Percentiles rank a stretch among this genome's conserved stretches.
phyloP scores from a whole-genome alignment of 805 yeast genomes.

The Yamadazyma takamatsuzukensis region DNA sequence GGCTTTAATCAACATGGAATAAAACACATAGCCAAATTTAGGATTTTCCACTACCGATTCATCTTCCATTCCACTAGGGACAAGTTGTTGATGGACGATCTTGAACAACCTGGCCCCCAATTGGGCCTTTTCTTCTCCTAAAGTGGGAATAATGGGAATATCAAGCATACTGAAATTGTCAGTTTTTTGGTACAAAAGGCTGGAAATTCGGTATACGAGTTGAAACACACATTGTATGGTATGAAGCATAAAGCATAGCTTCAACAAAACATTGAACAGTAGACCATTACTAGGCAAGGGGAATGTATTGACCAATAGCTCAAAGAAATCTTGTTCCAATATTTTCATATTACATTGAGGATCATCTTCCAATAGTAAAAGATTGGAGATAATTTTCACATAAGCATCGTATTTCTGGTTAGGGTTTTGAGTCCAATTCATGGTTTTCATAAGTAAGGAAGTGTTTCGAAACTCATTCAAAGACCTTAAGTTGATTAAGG shows the following conservation, averaged over 20 bases:
- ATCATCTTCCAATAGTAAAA: slow-evolving; percentile 31
- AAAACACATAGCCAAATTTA: slow-evolving; percentile 39
- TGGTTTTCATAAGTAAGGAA: slow-evolving; percentile 29
- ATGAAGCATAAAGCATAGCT: slow-evolving; percentile 49
- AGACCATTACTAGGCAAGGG: slow-evolving; percentile 47
- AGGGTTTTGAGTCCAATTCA: slow-evolving; percentile 32
- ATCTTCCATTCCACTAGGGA: slow-evolving; percentile 11
- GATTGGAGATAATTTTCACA: slow-evolving; percentile 28
- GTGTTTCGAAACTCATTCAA: slow-evolving; percentile 36
- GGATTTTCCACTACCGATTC: slow-evolving; percentile 14
- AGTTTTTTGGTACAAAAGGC: slow-evolving; percentile 20
- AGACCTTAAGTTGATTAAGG: slow-evolving; percentile 55
- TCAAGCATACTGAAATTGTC: slow-evolving; percentile 30
- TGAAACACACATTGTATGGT: slow-evolving; percentile 43
- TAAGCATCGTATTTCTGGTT: slow-evolving; percentile 26
- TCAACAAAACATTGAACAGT: slow-evolving; percentile 44
- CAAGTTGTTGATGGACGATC: slow-evolving; percentile 10
- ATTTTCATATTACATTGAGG: slow-evolving; percentile 27
- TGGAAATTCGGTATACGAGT: slow-evolving; percentile 24
- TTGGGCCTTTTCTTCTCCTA: slow-evolving; percentile 18
- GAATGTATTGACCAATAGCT: slow-evolving; percentile 44
- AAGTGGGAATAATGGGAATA: slow-evolving; percentile 28
- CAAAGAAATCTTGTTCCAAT: slow-evolving; percentile 49
- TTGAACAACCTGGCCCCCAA: slow-evolving; percentile 22
- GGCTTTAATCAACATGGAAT: slow-evolving; percentile 52